These are phyloP conservation scores for Rhexocercosporidium sp. DNA, from an alignment of 2,329 filamentous ascomycete species.

Conservation along the genomic window DNA sequence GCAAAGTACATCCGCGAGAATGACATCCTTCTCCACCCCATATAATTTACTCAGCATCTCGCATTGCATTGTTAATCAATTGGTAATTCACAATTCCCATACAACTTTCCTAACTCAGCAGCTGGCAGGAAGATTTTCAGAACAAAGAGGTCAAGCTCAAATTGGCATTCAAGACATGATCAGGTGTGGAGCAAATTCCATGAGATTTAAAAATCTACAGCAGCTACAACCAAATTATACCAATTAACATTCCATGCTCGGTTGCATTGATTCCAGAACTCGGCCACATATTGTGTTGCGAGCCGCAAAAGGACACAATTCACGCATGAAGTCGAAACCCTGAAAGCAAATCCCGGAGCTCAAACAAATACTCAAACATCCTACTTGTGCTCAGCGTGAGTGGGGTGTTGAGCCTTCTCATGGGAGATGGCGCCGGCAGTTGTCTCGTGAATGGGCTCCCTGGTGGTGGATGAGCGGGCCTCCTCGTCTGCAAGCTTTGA, in stretches of 20 bases:
- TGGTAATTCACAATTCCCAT: too few relatives aligned
- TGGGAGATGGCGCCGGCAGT: conserved; percentile 40
- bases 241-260: not conserved
- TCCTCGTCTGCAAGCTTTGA: conserved; percentile 11
- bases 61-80: too few relatives aligned
- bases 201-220: conserved; percentile 1
- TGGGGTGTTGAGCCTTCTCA: conserved; percentile 19
- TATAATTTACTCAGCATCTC: too few relatives aligned
- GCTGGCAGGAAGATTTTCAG: not conserved
- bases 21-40: too few relatives aligned
- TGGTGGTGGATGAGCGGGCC: not conserved
- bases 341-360: not conserved
- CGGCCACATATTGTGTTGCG: not conserved
- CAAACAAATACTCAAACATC: not conserved
- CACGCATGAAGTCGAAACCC: not conserved
- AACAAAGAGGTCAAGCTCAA: not conserved
- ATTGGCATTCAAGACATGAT: not conserved
- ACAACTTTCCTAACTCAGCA: too few relatives aligned
- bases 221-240: not conserved
- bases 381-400: conserved; percentile 10
- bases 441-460: conserved; percentile 4
- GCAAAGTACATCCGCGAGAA: too few relatives aligned
- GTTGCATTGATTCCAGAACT: not conserved
- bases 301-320: not conserved
- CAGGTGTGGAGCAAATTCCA: not conserved